A percentile compares a stretch with the other conserved stretches of the same genome.
These are phyloP conservation scores for Athelia psychrophila DNA, from an alignment of 1,284 basidiomycete species.

Conservation along the genomic window DNA sequence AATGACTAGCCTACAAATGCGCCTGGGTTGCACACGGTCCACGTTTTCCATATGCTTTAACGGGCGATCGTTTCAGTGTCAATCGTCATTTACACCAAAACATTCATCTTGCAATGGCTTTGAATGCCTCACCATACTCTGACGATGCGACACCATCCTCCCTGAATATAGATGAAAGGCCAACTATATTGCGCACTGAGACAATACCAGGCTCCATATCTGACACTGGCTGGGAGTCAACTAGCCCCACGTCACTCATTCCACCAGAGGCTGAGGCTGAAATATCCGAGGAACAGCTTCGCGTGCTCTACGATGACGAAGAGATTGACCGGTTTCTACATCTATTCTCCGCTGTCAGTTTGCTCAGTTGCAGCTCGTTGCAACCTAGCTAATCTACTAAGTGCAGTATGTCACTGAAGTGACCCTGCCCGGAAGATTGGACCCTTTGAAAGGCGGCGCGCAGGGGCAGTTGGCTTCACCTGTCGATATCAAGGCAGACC, in stretches of 20 bases:
- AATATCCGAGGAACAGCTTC: constrained; percentile 39
- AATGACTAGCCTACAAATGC: no score
- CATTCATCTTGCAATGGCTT: neutral
- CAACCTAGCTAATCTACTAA: constrained; percentile 2
- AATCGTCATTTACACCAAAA: no score
- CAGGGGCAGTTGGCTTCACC: neutral
- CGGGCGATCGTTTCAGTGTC: no score
- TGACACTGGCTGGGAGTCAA: constrained; percentile 7
- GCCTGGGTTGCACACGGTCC: no score
- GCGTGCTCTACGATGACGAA: constrained; percentile 58
- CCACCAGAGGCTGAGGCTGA: constrained; percentile 13
- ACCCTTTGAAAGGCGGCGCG: neutral
- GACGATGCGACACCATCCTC: neutral
- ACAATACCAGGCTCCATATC: constrained; percentile 3
- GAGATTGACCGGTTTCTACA: constrained; percentile 57
- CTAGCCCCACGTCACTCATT: neutral
- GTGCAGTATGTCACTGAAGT: constrained; percentile 63
- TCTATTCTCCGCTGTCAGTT: constrained; percentile 53
- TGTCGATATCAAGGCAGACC: neutral
- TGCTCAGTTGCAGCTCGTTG: neutral
- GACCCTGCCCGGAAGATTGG: constrained; percentile 25
- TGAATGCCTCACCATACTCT: neutral
- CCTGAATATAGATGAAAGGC: no score
- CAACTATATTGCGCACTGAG: no score
- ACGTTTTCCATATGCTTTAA: no score